Evolutionary conservation across 2,329 filamentous ascomycete species (phyloP), one percentile per base, ranked within the genome.

Genomic region (Colletotrichum trifolii): DNA sequence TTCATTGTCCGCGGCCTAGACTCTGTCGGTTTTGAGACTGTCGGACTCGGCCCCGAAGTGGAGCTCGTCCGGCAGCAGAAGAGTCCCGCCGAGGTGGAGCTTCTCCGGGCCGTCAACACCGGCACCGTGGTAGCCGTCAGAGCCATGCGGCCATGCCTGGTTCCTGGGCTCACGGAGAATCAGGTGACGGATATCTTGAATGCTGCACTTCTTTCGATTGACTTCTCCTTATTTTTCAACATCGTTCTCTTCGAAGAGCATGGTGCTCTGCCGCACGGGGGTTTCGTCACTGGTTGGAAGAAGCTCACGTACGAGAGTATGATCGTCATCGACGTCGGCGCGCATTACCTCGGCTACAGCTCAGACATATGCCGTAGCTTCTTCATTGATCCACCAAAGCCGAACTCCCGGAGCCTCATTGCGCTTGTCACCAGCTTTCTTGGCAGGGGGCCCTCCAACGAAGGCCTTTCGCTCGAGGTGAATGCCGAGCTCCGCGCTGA

Each of bases 341-440:
- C 85, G 1, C 87, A 89, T 71, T 82, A 88, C 38, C 79, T 85
- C 48, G 87, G 88, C 4, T 90, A 90, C 72, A 87, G 84, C 4
- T 89, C 86, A 2, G 87, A 90, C 68, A 87, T 90, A 8, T 88
- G 85, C 69, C 83, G 88, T 13, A 88, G 85, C 48, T 90, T 90
- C 75, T 87, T 88, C 48, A 81, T 81, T 17, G 78, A 81, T 57
- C 69, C 73, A 1, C 75, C 74, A 2, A 62, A 47, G 35, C 10
- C 25, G 6, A 15, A 13, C 10, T 4, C 3, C 4, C 35, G 8
- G 11, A 36, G 25, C 4, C 2, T 38, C 4, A 9, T 47, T 11
- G 50, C 45, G 2, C 5, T 10, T 8, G 17, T 52, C 1, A 6
- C 50, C 34, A 15, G 9, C 10, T 10, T 45, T 9, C n/a, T 54